phyloP scores from a whole-genome alignment of 345 rosid species.

The Sonneratia caseolaris region DNA sequence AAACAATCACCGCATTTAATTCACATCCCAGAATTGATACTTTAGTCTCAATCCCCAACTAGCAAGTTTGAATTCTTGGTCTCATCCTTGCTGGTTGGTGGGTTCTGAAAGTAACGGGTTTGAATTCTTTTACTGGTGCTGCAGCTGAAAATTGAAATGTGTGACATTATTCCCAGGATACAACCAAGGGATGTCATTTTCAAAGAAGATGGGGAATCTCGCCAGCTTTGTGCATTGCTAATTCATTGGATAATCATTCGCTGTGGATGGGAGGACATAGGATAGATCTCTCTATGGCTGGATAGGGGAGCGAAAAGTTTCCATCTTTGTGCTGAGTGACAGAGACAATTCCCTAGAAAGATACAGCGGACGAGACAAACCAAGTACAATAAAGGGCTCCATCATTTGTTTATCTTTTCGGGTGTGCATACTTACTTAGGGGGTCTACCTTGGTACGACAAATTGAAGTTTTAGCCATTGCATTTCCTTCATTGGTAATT shows the following conservation, averaged over 20 bases:
- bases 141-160: no score
- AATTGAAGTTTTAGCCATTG: no score
- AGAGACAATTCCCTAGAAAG: constrained; percentile 31
- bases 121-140: background rate
- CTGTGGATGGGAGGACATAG: background rate
- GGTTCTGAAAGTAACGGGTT: background rate
- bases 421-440: background rate
- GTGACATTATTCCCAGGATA: no score
- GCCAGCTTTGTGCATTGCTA: background rate
- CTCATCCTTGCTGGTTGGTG: background rate
- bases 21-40: background rate
- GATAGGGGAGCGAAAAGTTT: constrained; percentile 15
- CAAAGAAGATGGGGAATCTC: no score
- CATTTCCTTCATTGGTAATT: no score
- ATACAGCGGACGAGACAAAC: constrained; percentile 36
- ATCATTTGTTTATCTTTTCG: background rate
- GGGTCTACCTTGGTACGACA: no score
- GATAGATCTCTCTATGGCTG: no score
- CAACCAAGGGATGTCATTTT: no score
- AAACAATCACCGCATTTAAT: no score
- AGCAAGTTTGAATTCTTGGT: background rate
- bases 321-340: constrained; percentile 22
- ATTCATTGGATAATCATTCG: constrained; percentile 2
- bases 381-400: constrained; percentile 18
- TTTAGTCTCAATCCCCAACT: background rate